These are phyloP conservation scores for Canavalia ensiformis DNA, from an alignment of 306 rosid genomes.

Conservation along the genomic window DNA sequence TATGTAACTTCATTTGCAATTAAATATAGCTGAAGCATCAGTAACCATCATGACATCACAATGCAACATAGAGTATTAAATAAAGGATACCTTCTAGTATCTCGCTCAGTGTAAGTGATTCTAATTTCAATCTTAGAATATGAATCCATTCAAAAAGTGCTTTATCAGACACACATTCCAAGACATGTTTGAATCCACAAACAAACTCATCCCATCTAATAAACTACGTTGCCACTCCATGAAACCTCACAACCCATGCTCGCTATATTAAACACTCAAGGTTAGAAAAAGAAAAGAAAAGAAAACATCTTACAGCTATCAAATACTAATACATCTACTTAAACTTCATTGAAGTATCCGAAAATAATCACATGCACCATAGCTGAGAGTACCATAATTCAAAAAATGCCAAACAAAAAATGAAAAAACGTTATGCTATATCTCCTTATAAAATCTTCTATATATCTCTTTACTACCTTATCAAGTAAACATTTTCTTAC, in stretches of 20 bases:
- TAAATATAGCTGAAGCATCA: neutral
- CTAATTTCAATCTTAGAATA: neutral
- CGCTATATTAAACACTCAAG: neutral
- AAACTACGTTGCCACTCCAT: no score
- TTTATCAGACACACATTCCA: conserved; percentile 13
- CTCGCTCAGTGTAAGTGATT: conserved; percentile 15
- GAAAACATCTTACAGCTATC: neutral
- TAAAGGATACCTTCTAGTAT: neutral
- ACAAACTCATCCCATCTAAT: no score
- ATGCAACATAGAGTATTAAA: neutral
- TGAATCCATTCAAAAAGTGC: conserved; percentile 33
- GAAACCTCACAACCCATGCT: no score
- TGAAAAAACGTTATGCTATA: no score
- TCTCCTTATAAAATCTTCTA: no score
- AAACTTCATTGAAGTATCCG: neutral
- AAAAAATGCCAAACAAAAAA: no score
- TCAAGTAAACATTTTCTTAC: no score
- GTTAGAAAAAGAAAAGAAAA: neutral
- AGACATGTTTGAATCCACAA: no score
- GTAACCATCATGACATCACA: neutral
- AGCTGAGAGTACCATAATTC: neutral
- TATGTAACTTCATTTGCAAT: neutral
- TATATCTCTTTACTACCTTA: no score
- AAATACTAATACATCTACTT: neutral
- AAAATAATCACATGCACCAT: neutral